Base-by-base conservation (phyloP, 768 basidiomycete genomes). In the Leucosporidium scottii region DNA sequence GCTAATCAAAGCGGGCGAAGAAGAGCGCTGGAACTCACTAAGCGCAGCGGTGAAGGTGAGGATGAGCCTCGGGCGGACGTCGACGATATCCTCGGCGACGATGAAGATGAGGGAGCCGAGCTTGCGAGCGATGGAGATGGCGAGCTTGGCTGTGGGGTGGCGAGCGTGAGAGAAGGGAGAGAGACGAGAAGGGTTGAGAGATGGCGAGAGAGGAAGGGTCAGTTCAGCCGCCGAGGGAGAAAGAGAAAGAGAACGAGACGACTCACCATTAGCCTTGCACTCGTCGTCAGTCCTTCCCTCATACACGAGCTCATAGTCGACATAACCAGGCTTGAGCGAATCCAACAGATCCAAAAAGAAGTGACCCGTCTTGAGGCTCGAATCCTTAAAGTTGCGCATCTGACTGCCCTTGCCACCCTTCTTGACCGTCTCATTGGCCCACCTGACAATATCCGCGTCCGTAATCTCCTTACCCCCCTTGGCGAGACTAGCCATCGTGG, bases 41-140 rank as follows among this genome's bases (percentile, higher is more conserved):
- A 93, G 82, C 73, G 91, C 92, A 61, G 90, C 94, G 55, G 93
- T 90, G 77, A 98, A 98, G 1, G 93, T 97, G 79, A 97, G 81
- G 75, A 97, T 91, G 77, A 96, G 82, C 66, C 91, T 86, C 39
- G 92, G 86, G 53, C 94, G 86, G 68, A 97, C 84, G 77, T 97
- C 93, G 47, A 98, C 92, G 74, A 97, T 93, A 59, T 93, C 93
- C 76, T 59, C 94, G 0, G 94, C 93, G 0, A 97, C 94, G 66
- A 98, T 80, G 84, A 97, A 97, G 75, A 97, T 97, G 74, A 96
- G 79, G 7, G 91, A 90, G 62, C 73, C 74, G 87, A 93, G 87
- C 84, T 98, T 98, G 76, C 94, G 84, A n/a, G 94, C 93, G 74
- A 98, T 97, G 4, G 94, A 97, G 74, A 98, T 97, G 12, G 92